Percentiles rank a stretch among this genome's conserved stretches.
Conservation (phyloP, 257 asterid genomes). For the Euphrasia confusa region DNA sequence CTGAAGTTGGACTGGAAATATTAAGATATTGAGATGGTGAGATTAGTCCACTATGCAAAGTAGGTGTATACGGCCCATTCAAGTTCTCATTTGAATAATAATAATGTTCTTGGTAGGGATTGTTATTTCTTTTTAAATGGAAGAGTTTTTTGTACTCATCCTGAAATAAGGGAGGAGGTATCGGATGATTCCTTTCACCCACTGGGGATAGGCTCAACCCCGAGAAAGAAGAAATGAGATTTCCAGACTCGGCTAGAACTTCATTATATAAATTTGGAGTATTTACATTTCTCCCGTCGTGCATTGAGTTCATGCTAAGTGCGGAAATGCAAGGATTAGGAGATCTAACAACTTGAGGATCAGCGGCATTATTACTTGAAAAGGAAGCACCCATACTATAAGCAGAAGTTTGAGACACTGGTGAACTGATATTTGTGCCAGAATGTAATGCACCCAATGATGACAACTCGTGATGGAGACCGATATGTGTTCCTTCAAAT, state of each 20-base stretch:
- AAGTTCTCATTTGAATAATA: conserved; percentile 28
- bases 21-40: conserved; percentile 48
- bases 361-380: conserved; percentile 59
- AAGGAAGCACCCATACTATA: conserved; percentile 52
- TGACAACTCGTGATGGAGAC: conserved; percentile 37
- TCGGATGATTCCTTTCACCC: conserved; percentile 39
- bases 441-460: conserved; percentile 35
- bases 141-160: conserved; percentile 34
- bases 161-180: conserved; percentile 35
- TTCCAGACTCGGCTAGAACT: conserved; percentile 37
- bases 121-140: conserved; percentile 35
- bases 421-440: conserved; percentile 25
- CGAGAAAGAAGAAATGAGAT: conserved; percentile 57
- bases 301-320: conserved; percentile 32
- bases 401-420: conserved; percentile 39
- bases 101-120: conserved; percentile 28
- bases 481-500: conserved; percentile 32
- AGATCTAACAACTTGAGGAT: conserved; percentile 49
- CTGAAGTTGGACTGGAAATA: conserved; percentile 44
- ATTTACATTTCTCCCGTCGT: conserved; percentile 31
- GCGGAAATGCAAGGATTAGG: conserved; percentile 60
- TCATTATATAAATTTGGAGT: conserved; percentile 31
- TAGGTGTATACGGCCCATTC: conserved; percentile 41
- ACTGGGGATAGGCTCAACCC: conserved; percentile 54
- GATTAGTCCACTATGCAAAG: conserved; percentile 35